A percentile compares a stretch with the other conserved stretches of the same genome.
Evolutionary conservation across 2,329 filamentous ascomycete species (phyloP).

Genomic region (Microdochium trichocladiopsis): DNA sequence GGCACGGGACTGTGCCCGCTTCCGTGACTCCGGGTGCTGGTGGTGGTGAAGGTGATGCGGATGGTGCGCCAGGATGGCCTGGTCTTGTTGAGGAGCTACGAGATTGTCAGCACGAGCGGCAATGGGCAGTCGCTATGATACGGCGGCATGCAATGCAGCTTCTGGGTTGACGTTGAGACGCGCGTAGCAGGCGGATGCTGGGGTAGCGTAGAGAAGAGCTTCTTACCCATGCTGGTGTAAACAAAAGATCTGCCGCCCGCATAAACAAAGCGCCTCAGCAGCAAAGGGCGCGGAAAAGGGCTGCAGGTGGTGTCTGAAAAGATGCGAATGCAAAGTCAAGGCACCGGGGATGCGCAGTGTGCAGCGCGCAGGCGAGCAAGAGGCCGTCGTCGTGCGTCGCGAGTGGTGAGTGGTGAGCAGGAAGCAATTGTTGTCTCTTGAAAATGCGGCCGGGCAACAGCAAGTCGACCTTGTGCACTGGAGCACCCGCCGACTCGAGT

Average conservation of each 20-base stretch:
- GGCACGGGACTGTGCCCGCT: conserved; percentile 45
- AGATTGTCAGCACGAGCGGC: not conserved
- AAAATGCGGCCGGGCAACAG: not conserved
- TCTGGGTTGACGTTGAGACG: not conserved
- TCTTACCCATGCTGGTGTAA: not conserved
- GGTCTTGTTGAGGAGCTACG: conserved; percentile 10
- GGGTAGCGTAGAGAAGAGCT: not conserved
- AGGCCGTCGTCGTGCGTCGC: not conserved
- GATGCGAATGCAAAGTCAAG: not conserved
- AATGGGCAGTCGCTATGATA: no score
- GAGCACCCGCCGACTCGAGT: no score
- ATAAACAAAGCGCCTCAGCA: not conserved
- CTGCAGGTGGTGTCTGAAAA: not conserved
- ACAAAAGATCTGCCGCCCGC: not conserved
- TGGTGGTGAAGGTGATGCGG: conserved; percentile 8
- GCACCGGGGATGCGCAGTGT: not conserved
- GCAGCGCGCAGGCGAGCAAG: not conserved
- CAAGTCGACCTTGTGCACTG: not conserved
- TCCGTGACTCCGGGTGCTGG: conserved; percentile 26
- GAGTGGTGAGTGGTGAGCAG: not conserved
- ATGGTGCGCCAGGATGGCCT: conserved; percentile 24
- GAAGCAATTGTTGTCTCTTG: not conserved
- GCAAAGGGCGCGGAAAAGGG: not conserved
- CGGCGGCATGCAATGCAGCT: not conserved
- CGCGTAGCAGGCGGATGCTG: not conserved